These are phyloP conservation scores for Amoebophrya sp. DNA, from an alignment of 169 alveolate genomes.

Conservation along the genomic window DNA sequence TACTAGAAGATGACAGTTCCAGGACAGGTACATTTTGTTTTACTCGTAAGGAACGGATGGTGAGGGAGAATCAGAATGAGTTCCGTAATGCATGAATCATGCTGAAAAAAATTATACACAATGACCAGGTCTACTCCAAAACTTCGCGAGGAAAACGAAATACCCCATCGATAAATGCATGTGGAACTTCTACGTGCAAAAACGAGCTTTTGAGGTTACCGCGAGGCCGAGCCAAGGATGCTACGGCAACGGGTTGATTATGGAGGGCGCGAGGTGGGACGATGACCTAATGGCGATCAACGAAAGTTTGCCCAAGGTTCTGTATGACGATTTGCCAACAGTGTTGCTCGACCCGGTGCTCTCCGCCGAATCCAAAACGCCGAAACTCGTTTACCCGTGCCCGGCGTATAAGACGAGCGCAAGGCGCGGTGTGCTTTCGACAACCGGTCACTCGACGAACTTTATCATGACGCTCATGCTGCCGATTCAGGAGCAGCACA, in stretches of 20 bases:
- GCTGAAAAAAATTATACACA: too few species aligned
- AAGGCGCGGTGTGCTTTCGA: constrained; percentile 64
- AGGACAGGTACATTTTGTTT: too few species aligned
- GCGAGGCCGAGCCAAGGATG: constrained; percentile 70
- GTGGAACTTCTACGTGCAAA: constrained; percentile 56
- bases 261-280: constrained; percentile 88
- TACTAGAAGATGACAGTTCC: too few species aligned
- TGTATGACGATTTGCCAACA: constrained; percentile 44
- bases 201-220: constrained; percentile 29
- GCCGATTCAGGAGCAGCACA: constrained; percentile 64
- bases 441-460: constrained; percentile 82
- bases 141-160: constrained; percentile 72
- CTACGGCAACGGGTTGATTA: constrained; percentile 71
- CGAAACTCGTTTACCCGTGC: constrained; percentile 57
- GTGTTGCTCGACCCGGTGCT: constrained; percentile 62
- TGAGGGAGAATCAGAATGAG: too few species aligned
- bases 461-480: constrained; percentile 66
- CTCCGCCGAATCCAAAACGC: constrained; percentile 45
- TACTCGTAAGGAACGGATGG: too few species aligned
- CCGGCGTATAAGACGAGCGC: constrained; percentile 69
- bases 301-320: constrained; percentile 48
- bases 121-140: constrained; percentile 53
- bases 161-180: constrained; percentile 74
- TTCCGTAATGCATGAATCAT: too few species aligned
- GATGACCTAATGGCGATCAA: constrained; percentile 46